Conservation (phyloP, 768 basidiomycete genomes). For the Crucibulum laeve region DNA sequence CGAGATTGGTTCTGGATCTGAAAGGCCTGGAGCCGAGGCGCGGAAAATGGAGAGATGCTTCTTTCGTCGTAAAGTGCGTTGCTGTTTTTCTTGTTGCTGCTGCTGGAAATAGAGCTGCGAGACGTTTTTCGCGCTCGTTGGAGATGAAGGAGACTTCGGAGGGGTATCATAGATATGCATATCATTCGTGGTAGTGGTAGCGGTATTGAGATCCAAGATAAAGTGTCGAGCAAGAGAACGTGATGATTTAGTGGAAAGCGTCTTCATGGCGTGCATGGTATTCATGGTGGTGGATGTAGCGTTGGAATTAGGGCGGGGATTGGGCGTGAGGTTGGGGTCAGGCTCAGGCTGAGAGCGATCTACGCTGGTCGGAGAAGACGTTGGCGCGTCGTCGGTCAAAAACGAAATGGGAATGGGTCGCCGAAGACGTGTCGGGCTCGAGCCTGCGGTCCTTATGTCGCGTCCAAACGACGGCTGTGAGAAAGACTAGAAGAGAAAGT, state of each 20-base stretch:
- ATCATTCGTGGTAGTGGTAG: no score
- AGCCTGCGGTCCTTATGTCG: background rate
- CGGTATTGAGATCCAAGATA: conserved; percentile 9
- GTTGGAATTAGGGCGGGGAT: background rate
- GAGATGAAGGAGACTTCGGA: background rate
- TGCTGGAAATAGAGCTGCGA: no score
- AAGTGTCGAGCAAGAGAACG: conserved; percentile 1
- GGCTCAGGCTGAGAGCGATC: conserved; percentile 14
- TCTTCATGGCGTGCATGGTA: conserved; percentile 10
- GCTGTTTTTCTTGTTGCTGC: background rate
- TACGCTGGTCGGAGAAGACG: conserved; percentile 9
- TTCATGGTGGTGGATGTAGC: conserved; percentile 1
- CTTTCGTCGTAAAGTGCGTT: conserved; percentile 19
- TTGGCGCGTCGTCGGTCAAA: background rate
- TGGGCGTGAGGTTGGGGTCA: background rate
- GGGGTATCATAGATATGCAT: no score
- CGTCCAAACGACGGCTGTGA: background rate
- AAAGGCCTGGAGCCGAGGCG: conserved; percentile 16
- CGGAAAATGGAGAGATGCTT: conserved; percentile 28
- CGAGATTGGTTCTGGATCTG: conserved; percentile 17
- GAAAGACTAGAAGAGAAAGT: background rate
- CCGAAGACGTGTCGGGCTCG: background rate
- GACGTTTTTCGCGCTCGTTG: background rate
- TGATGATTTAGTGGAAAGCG: background rate
- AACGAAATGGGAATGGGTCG: conserved; percentile 3